A percentile compares a stretch with the other conserved stretches of the same genome.
phyloP scores from a whole-genome alignment of 2,329 filamentous ascomycete species.

The Pseudocercospora macadamiae region DNA sequence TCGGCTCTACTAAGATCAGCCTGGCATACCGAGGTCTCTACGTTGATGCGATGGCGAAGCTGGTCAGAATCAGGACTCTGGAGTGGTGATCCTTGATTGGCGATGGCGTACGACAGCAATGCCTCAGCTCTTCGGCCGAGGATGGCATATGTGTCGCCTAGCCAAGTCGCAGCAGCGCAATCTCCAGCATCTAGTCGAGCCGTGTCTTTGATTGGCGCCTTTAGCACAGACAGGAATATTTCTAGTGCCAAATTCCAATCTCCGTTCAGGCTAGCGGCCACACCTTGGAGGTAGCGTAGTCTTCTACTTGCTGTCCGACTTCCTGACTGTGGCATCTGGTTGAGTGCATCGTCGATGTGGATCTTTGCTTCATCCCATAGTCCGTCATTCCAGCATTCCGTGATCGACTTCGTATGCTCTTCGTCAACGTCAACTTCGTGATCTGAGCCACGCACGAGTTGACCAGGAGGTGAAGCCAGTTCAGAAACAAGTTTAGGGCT shows the following conservation, averaged over 20 bases:
- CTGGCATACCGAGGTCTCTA: conserved; percentile 18
- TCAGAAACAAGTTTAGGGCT: too few species aligned
- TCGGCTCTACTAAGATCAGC: conserved; percentile 7
- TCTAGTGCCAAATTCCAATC: conserved; percentile 21
- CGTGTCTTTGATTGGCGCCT: conserved; percentile 17
- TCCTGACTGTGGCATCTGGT: neutral
- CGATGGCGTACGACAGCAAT: conserved; percentile 26
- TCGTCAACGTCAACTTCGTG: neutral
- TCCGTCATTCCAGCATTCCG: conserved; percentile 17
- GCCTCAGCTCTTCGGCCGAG: conserved; percentile 25
- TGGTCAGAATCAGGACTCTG: neutral
- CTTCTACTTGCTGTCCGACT: conserved; percentile 9
- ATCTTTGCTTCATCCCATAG: conserved; percentile 19
- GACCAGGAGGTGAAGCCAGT: too few species aligned
- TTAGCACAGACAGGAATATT: conserved; percentile 25
- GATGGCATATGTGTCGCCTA: conserved; percentile 28
- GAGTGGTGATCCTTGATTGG: conserved; percentile 21
- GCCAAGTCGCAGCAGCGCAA: conserved; percentile 30
- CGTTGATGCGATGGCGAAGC: conserved; percentile 14
- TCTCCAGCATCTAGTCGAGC: conserved; percentile 26
- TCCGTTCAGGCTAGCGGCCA: conserved; percentile 28
- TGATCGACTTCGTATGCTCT: conserved; percentile 14
- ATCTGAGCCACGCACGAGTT: neutral
- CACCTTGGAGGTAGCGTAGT: conserved; percentile 26
- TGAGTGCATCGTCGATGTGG: conserved; percentile 5